phyloP scores from a whole-genome alignment of 306 rosid species.

The Medicago ruthenica region DNA sequence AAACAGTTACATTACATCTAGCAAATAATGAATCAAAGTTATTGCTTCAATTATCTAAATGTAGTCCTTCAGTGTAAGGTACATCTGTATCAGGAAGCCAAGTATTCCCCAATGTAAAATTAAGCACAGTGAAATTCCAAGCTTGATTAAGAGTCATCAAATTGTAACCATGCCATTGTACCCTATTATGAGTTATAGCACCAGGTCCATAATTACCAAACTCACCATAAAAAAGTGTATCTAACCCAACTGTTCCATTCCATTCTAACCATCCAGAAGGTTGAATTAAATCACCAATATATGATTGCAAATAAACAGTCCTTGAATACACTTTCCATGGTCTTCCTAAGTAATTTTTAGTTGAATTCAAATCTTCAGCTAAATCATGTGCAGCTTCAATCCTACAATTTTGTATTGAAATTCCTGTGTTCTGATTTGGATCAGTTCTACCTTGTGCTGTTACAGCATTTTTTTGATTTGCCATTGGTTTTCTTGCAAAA shows the following conservation, averaged over 20 bases:
- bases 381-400: slow-evolving; percentile 68
- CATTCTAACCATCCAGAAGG: slow-evolving; percentile 79
- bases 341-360: slow-evolving; percentile 56
- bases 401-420: slow-evolving; percentile 78
- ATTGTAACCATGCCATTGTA: slow-evolving; percentile 68
- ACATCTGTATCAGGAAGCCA: slow-evolving; percentile 79
- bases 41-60: slow-evolving; percentile 25
- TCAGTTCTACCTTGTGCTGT: slow-evolving; percentile 81
- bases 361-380: slow-evolving; percentile 41
- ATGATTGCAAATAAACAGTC: slow-evolving; percentile 81
- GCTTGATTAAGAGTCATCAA: slow-evolving; percentile 64
- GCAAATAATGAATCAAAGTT: slow-evolving; percentile 29
- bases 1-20: slow-evolving; percentile 20
- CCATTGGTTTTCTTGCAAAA: slow-evolving; percentile 63
- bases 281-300: slow-evolving; percentile 60
- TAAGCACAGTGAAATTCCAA: slow-evolving; percentile 65
- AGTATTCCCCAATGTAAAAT: slow-evolving; percentile 64
- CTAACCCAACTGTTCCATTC: slow-evolving; percentile 71
- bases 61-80: slow-evolving; percentile 64
- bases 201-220: slow-evolving; percentile 72
- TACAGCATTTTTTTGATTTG: slow-evolving; percentile 55
- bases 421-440: slow-evolving; percentile 71
- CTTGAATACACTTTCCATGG: slow-evolving; percentile 79
- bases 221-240: slow-evolving; percentile 76
- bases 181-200: slow-evolving; percentile 60